Conservation (phyloP, 2,329 filamentous ascomycete species). For the Berkeleyomyces rouxiae region DNA sequence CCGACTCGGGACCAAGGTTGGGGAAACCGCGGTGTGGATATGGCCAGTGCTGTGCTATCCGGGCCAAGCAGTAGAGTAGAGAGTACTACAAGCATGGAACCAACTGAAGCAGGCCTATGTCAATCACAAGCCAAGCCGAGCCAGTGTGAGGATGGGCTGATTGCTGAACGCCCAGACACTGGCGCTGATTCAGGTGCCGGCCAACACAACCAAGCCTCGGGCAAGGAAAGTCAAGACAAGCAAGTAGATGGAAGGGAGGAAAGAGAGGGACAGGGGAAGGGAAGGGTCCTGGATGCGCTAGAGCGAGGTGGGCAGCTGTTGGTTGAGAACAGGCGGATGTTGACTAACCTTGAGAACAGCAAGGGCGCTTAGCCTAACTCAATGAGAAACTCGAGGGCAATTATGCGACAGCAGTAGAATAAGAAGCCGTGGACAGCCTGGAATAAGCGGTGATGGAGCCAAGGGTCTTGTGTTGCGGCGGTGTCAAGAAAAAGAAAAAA, state of each 20-base stretch:
- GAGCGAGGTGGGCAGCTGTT: neutral
- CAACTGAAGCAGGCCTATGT: neutral
- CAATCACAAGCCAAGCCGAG: slow-evolving; percentile 1
- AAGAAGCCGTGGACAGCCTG: neutral
- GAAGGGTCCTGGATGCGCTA: neutral
- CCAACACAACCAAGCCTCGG: neutral
- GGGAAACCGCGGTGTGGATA: slow-evolving; percentile 7
- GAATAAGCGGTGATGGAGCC: neutral
- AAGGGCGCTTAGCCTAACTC: neutral
- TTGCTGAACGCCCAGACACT: neutral
- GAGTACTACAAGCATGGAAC: neutral
- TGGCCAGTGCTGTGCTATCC: neutral
- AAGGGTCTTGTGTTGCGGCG: neutral
- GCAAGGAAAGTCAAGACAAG: neutral
- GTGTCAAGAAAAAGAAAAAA: neutral
- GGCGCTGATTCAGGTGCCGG: neutral
- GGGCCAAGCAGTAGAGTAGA: neutral
- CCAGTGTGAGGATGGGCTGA: neutral
- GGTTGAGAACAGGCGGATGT: neutral
- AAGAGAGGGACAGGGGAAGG: neutral
- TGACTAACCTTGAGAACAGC: neutral
- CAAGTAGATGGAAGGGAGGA: neutral
- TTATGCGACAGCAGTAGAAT: neutral
- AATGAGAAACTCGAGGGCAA: neutral
- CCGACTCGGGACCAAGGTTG: slow-evolving; percentile 3